Conservation (phyloP, 306 rosid species). For the Quercus gilva region DNA sequence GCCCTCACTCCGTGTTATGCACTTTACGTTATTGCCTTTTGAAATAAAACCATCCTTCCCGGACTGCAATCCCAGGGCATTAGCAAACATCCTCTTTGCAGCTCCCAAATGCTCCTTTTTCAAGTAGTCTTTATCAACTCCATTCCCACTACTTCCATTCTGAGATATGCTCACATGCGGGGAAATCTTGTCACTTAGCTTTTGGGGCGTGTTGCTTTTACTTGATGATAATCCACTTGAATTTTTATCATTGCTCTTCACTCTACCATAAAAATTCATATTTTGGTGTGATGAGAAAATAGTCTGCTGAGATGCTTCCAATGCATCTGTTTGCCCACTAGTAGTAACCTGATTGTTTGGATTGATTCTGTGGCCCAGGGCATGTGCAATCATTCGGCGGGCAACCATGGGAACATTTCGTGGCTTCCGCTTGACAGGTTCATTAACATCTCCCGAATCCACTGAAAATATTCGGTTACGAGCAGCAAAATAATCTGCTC, state of each 20-base stretch:
- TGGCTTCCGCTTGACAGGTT: constrained; percentile 60
- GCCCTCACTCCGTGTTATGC: constrained; percentile 23
- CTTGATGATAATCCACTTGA: constrained; percentile 23
- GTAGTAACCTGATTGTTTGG: constrained; percentile 36
- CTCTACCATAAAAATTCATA: constrained; percentile 24
- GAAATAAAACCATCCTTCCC: constrained; percentile 55
- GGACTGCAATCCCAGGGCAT: constrained; percentile 74
- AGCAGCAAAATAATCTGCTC: constrained; percentile 81
- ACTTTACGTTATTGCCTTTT: constrained; percentile 42
- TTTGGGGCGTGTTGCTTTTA: constrained; percentile 37
- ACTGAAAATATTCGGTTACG: constrained; percentile 83
- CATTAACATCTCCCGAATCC: constrained; percentile 50
- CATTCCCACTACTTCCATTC: constrained; percentile 43
- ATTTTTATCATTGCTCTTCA: constrained; percentile 23
- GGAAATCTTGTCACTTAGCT: constrained; percentile 31
- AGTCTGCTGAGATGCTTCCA: constrained; percentile 33
- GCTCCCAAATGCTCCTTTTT: constrained; percentile 88
- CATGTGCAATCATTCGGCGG: constrained; percentile 97
- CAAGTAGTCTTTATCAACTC: constrained; percentile 43
- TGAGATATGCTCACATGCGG: constrained; percentile 19
- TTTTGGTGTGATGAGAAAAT: constrained; percentile 13
- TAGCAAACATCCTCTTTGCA: constrained; percentile 91
- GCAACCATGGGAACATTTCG: constrained; percentile 82
- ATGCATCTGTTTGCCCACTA: constrained; percentile 25
- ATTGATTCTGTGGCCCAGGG: constrained; percentile 78